Evolutionary conservation across 768 basidiomycete genomes (phyloP), one percentile per base, ranked within the genome.

Genomic region (Russula abietina): DNA sequence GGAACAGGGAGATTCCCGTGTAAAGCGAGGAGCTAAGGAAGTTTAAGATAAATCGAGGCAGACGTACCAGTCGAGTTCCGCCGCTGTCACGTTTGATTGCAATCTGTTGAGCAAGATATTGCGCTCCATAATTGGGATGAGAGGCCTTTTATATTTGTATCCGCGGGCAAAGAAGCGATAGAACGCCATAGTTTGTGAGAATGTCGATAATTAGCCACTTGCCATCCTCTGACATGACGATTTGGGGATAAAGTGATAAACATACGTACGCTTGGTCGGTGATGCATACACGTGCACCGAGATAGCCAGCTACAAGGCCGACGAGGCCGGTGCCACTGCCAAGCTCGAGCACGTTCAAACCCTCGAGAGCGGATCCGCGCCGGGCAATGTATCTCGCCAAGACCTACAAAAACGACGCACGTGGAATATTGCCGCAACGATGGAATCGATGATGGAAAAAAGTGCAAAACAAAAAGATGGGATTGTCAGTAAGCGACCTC

Each of bases 251-350:
- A 5, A 17, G 30, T 57, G 43, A 33, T 48, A n/a, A n/a, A n/a
- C n/a, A n/a, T 51, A 86, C 91, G 74, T 71, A 95, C 94, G 79
- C 80, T 81, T 95, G 94, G 76, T 98, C 94, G 19, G 94, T 97
- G 67, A 93, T 87, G 75, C 82, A 88, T 28, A 89, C 85, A 26
- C 71, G 68, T n/a, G 74, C 76, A 48, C 86, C 85, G 19, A 94
- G 80, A 54, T 80, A 77, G 6, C 81, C 92, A 2, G 88, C 87
- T 6, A 88, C 85, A 30, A 98, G 81, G 10, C 93, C 93, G n/a
- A 96, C 93, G 26, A 98, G 79, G 19, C 94, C 94, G 3, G 94
- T 98, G 2, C 94, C 94, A 67, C 89, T 89, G 5, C 94, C 94
- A 2, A 98, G 81, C 70, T 98, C 94, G 19, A 97, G 71, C 14